These are phyloP conservation scores for Pleurotus pulmonarius DNA, from an alignment of 768 basidiomycete genomes.

Conservation along the genomic window DNA sequence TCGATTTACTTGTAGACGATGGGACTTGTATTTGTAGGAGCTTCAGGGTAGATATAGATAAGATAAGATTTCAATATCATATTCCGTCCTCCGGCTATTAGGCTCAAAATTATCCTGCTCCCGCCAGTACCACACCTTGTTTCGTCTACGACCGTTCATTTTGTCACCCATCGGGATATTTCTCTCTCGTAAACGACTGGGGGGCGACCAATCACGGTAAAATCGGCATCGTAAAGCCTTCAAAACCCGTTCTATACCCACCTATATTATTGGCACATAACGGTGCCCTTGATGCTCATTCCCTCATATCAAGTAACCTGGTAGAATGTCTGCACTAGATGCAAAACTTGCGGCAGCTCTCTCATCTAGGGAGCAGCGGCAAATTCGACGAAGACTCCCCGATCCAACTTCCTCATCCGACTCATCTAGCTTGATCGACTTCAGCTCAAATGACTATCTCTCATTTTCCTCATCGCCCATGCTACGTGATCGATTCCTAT, in stretches of 20 bases:
- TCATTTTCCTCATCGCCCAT: slow-evolving; percentile 61
- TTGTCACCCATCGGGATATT: too few species aligned
- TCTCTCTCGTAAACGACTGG: too few species aligned
- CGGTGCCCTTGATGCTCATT: slow-evolving; percentile 10
- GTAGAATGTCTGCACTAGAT: slow-evolving; percentile 20
- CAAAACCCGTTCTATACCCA: slow-evolving; percentile 15
- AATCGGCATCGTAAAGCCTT: neutral
- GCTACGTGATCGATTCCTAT: slow-evolving; percentile 58
- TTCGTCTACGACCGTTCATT: too few species aligned
- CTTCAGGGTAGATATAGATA: too few species aligned
- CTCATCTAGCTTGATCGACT: slow-evolving; percentile 46
- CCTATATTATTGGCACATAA: neutral
- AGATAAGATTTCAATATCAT: too few species aligned
- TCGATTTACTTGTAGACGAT: neutral
- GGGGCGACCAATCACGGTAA: too few species aligned
- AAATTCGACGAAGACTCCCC: slow-evolving; percentile 69
- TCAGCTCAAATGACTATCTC: slow-evolving; percentile 93
- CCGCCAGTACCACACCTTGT: too few species aligned
- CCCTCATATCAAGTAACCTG: slow-evolving; percentile 1
- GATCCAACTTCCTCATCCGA: slow-evolving; percentile 40
- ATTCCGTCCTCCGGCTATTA: too few species aligned
- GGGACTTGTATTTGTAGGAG: too few species aligned
- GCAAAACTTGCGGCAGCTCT: slow-evolving; percentile 49
- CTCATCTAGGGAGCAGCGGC: slow-evolving; percentile 57
- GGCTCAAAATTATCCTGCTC: too few species aligned